phyloP scores from a whole-genome alignment of 108 stramenopile species.

The Pseudonitzschia multistriata region DNA sequence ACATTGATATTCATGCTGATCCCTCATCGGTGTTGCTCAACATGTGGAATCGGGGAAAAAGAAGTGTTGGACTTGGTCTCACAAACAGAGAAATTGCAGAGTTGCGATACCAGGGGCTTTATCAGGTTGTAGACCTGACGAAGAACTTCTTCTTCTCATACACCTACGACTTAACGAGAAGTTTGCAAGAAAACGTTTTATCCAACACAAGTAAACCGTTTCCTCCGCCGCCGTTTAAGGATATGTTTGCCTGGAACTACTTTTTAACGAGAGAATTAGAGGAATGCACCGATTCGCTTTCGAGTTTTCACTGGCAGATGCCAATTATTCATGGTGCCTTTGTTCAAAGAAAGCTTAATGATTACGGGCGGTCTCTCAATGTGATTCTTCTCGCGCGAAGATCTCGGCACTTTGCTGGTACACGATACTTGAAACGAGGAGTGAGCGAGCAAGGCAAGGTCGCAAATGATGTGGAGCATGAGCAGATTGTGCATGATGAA shows the following conservation, averaged over 20 bases:
- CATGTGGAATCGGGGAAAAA: constrained; percentile 92
- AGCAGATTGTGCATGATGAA: constrained; percentile 94
- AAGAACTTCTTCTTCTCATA: constrained; percentile 98
- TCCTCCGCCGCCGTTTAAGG: constrained; percentile 85
- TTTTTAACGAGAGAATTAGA: constrained; percentile 91
- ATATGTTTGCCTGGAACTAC: constrained; percentile 97
- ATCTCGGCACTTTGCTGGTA: constrained; percentile 96
- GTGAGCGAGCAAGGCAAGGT: constrained; percentile 94
- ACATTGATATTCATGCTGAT: constrained; percentile 47
- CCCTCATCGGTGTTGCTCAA: constrained; percentile 75
- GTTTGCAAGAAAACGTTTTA: constrained; percentile 93
- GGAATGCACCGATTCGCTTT: constrained; percentile 72
- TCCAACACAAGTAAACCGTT: constrained; percentile 72
- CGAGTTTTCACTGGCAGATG: constrained; percentile 86
- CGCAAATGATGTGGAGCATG: constrained; percentile 93
- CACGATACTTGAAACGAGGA: constrained; percentile 96
- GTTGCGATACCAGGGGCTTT: constrained; percentile 90
- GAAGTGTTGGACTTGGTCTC: constrained; percentile 76
- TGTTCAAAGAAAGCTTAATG: constrained; percentile 86
- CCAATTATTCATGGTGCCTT: constrained; percentile 94
- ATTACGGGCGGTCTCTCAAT: constrained; percentile 89
- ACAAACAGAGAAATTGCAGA: constrained; percentile 88
- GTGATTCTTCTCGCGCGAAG: constrained; percentile 91
- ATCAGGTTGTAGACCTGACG: constrained; percentile 94
- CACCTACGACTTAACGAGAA: constrained; percentile 91